Base-by-base conservation (phyloP, 148 eudicot species). In the Amaranthus hypochondriacus region DNA sequence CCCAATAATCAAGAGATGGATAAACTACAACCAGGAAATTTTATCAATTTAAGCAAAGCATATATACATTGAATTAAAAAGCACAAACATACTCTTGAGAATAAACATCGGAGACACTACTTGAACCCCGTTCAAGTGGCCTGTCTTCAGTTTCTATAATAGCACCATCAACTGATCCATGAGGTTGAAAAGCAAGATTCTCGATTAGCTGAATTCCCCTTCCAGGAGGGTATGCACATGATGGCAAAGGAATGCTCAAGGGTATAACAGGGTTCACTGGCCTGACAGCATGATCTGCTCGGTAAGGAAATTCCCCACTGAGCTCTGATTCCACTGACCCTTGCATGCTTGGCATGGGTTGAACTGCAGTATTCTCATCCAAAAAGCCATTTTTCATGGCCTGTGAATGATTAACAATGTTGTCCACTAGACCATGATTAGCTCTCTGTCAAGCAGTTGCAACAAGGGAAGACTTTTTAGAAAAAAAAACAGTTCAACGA, bases 61-160 rank as follows among this genome's bases (percentile, higher is more conserved):
- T 58, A 72, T 51, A 7, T 2, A 14, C 46, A 69, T 6, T 61
- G 39, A 62, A 56, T 43, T 21, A 28, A 28, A 28, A 28, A 2
- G 65, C 21, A 70, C 83, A 67, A 28, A 21, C 51, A 67, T 78
- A 95, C 99, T 92, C 84, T 78, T 90, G 96, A 68, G 97, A 92
- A 72, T 87, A 92, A 12, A 81, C 80, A 78, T 71, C 78, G 59
- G 97, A 95, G 75, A 85, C 68, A 69, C 84, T 85, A 70, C 76
- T 78, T 78, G 84, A 82, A 55, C 79, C 85, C 70, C 73, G 79
- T 61, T 82, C 90, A 74, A 13, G n/a, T 72, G 80, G 68, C 81
- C 79, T 72, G 47, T 80, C 91, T 80, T 75, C 75, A 76, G 81
- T 81, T 69, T 74, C 76, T 51, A 85, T 73, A 62, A 80, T 68